Conservation (phyloP, 208 protist genomes). For the Cochliopodium minus region DNA sequence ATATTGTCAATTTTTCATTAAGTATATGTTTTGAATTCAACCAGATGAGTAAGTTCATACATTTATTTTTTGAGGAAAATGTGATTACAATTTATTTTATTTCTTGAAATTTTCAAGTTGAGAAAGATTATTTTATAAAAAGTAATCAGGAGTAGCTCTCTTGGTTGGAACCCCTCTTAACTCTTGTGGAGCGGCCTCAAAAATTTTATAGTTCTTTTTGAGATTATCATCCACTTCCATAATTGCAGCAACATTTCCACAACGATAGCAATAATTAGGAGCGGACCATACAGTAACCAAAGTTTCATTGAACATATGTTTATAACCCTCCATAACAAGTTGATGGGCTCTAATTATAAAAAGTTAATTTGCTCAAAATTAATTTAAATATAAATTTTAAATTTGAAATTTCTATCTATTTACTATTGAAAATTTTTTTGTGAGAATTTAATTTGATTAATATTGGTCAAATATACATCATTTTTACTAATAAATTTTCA, state of each 20-base stretch:
- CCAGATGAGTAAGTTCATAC: slow-evolving; percentile 54
- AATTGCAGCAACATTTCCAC: slow-evolving; percentile 62
- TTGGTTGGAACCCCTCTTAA: slow-evolving; percentile 39
- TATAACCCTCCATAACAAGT: slow-evolving; percentile 77
- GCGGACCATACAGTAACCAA: slow-evolving; percentile 6
- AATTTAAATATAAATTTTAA: too few relatives aligned
- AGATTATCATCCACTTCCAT: slow-evolving; percentile 62
- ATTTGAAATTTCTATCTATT: too few relatives aligned
- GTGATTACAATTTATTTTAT: too few relatives aligned
- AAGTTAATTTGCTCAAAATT: too few relatives aligned
- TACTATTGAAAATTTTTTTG: too few relatives aligned
- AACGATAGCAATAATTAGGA: slow-evolving; percentile 15
- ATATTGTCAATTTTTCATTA: not conserved
- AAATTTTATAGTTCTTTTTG: slow-evolving; percentile 60
- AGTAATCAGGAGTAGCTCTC: slow-evolving; percentile 43
- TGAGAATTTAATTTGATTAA: too few relatives aligned
- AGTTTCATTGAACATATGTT: slow-evolving; percentile 38
- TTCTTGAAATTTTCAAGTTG: too few relatives aligned
- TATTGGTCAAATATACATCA: too few relatives aligned
- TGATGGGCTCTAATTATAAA: slow-evolving; percentile 91
- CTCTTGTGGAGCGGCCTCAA: slow-evolving; percentile 63
- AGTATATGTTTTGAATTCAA: too few relatives aligned
- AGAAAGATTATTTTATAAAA: too few relatives aligned
- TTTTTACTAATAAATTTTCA: too few relatives aligned
- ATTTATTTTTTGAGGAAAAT: slow-evolving; percentile 37